Conservation (phyloP, 2,329 filamentous ascomycete species). For the Fusarium paranaense region DNA sequence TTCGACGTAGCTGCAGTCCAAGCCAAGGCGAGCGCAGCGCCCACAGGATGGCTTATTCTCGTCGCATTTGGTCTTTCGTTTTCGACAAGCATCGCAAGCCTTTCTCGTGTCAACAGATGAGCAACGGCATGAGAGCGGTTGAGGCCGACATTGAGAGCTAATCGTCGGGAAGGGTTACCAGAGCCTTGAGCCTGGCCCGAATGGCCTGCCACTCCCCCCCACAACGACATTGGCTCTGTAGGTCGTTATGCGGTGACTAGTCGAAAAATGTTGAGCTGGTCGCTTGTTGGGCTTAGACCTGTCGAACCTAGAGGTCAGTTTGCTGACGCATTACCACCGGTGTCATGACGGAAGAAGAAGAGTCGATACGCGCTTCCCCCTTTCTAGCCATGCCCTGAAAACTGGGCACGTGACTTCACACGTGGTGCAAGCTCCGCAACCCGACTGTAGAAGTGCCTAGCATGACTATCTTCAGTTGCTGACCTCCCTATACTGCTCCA, state of each 20-base stretch:
- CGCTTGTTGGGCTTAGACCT: background rate
- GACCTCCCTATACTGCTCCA: background rate
- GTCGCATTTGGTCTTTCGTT: slow-evolving; percentile 33
- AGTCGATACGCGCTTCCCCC: background rate
- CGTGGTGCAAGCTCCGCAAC: background rate
- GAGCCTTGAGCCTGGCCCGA: background rate
- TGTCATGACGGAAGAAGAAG: background rate
- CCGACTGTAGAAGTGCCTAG: background rate
- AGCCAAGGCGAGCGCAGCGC: slow-evolving; percentile 12
- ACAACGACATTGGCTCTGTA: background rate
- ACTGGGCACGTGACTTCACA: background rate
- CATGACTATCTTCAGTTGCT: background rate
- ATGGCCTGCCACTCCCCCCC: background rate
- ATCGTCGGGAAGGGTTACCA: background rate
- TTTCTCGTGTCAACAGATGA: background rate
- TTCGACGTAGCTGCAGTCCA: slow-evolving; percentile 28
- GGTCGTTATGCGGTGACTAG: background rate
- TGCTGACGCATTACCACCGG: background rate
- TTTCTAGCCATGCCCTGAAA: background rate
- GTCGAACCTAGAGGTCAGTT: background rate
- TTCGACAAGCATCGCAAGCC: slow-evolving; percentile 32
- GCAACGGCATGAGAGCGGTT: background rate
- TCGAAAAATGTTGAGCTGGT: background rate
- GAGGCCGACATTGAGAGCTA: slow-evolving; percentile 10
- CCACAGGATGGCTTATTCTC: slow-evolving; percentile 25